phyloP scores from a whole-genome alignment of 2,329 filamentous ascomycete species.

The Trichophyton mentagrophytes region DNA sequence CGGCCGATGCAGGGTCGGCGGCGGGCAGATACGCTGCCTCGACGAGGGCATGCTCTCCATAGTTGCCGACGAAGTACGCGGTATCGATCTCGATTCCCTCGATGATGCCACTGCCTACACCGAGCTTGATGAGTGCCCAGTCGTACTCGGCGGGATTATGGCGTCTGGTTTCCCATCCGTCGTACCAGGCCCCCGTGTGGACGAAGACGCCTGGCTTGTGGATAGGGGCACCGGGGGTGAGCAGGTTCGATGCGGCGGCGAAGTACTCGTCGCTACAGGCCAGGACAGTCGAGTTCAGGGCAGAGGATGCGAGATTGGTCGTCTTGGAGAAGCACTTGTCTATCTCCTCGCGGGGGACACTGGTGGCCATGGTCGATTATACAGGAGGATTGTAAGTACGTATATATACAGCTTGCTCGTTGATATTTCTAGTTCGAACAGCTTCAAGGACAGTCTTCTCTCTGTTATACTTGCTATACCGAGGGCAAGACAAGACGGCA shows the following conservation, averaged over 20 bases:
- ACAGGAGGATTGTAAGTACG: neutral
- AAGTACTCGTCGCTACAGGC: conserved; percentile 50
- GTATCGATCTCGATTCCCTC: conserved; percentile 36
- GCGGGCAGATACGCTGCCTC: conserved; percentile 22
- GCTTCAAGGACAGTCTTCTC: too few relatives aligned
- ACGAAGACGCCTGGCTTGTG: conserved; percentile 46
- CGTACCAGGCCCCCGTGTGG: conserved; percentile 51
- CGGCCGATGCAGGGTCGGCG: neutral
- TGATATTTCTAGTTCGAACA: too few relatives aligned
- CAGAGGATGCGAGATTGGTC: conserved; percentile 35
- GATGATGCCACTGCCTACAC: conserved; percentile 34
- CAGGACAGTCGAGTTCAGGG: conserved; percentile 42
- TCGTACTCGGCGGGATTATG: conserved; percentile 47
- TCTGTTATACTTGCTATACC: too few relatives aligned
- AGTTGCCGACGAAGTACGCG: conserved; percentile 35
- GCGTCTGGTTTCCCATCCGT: conserved; percentile 51
- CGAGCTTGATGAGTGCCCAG: conserved; percentile 47
- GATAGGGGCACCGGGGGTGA: conserved; percentile 43
- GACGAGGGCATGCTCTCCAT: conserved; percentile 31
- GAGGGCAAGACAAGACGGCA: too few relatives aligned
- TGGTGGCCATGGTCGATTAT: neutral
- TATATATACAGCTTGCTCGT: too few relatives aligned
- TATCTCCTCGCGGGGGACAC: conserved; percentile 37
- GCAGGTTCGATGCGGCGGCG: conserved; percentile 46
- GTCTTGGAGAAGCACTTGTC: conserved; percentile 43